Conservation (phyloP, 306 rosid species). For the Prunus mongolica region DNA sequence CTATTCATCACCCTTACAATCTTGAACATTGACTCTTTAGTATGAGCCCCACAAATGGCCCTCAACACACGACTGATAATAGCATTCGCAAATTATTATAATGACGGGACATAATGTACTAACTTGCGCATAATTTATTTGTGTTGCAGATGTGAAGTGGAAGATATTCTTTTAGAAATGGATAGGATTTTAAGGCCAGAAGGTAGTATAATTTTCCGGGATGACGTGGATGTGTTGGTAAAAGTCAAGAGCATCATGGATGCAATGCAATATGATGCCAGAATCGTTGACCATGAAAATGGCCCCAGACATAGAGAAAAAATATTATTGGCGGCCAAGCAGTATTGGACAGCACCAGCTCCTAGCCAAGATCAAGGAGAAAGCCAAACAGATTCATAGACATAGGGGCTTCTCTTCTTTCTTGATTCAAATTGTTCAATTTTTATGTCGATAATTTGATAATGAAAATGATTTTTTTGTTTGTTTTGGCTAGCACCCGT, state of each 20-base stretch:
- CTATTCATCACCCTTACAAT: neutral
- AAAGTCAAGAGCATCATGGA: conserved; percentile 55
- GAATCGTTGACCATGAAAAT: conserved; percentile 68
- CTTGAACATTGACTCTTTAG: neutral
- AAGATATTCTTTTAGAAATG: conserved; percentile 78
- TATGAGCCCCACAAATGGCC: neutral
- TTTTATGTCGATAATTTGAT: conserved; percentile 26
- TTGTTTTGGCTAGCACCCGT: neutral
- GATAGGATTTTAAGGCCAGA: conserved; percentile 77
- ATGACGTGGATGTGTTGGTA: conserved; percentile 71
- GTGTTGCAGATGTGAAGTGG: conserved; percentile 63
- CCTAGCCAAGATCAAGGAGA: conserved; percentile 19
- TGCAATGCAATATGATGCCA: conserved; percentile 65
- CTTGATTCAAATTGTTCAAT: conserved; percentile 2
- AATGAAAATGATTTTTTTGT: conserved; percentile 24
- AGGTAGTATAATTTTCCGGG: conserved; percentile 68
- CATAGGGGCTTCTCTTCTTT: conserved; percentile 6
- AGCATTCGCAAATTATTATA: neutral
- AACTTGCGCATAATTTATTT: neutral
- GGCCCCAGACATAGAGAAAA: conserved; percentile 67
- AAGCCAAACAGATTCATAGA: conserved; percentile 20
- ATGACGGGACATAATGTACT: neutral
- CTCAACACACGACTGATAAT: neutral
- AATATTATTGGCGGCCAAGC: conserved; percentile 62
- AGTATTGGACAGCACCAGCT: conserved; percentile 69